Evolutionary conservation across 2,329 filamentous ascomycete species (phyloP), one percentile per base, ranked within the genome.

Genomic region (Aspergillus tubingensis): DNA sequence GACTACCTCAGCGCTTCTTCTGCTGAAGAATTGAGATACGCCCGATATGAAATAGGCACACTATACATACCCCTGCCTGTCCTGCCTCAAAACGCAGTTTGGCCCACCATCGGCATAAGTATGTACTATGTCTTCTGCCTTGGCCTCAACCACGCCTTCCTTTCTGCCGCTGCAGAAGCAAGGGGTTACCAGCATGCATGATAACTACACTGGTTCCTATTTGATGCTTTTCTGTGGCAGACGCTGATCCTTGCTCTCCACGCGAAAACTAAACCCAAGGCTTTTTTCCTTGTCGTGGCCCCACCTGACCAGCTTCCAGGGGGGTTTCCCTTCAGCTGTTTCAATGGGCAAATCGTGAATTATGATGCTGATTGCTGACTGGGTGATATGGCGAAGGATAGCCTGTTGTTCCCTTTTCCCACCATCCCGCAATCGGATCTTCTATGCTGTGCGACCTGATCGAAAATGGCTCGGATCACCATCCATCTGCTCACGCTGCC

Each of bases 201-300:
- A 59, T 49, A 54, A 59, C 54, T 48, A 13, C 32, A 32, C 15
- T 13, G 25, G 8, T 49, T 53, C 21, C 49, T 25, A 47, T 38
- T 54, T 41, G 36, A 30, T 53, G 23, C 27, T 48, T 27, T 48
- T 13, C 19, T 54, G 21, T 52, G 23, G 56, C 32, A 57, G 57
- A 23, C 43, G 64, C 62, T 62, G 52, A 67, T 65, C 65, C 62
- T 62, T 66, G 65, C 55, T 58, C 54, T 57, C 64, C 64, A 66
- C 64, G 64, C 65, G 64, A 65, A 61, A 57, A 25, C 11, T 36
- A 36, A 32, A 13, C 25, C 53, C 39, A 43, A 27, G 25, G 21
- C 50, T 23, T 23, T 39, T 19, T 8, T 44, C 39, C 3, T 55
- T 13, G 51, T 39, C 39, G 7, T 27, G 17, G 39, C 11, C 53